phyloP scores from a whole-genome alignment of 768 basidiomycete genomes.

The Royoungia palumana region DNA sequence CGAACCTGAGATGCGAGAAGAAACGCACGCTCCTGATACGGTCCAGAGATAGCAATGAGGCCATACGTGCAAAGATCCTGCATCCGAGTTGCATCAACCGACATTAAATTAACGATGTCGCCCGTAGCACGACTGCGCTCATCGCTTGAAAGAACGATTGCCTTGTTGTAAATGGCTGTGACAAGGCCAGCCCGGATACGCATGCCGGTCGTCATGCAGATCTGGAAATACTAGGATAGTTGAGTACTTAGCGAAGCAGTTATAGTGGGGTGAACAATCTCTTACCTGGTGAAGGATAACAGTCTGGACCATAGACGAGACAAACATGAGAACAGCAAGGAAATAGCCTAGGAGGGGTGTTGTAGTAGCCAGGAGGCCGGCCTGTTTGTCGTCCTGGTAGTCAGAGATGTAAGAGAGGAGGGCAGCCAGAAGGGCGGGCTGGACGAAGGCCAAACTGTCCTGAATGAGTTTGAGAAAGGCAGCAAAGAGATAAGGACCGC shows the following conservation, averaged over 20 bases:
- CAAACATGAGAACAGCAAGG: constrained; percentile 78
- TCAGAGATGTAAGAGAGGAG: constrained; percentile 77
- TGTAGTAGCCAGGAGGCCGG: constrained; percentile 22
- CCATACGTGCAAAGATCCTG: constrained; percentile 83
- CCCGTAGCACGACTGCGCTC: constrained; percentile 80
- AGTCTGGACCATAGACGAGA: constrained; percentile 74
- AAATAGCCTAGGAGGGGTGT: constrained; percentile 65
- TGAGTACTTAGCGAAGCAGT: background rate
- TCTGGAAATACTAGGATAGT: constrained; percentile 71
- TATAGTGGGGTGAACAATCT: background rate
- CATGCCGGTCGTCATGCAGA: constrained; percentile 84
- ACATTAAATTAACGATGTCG: constrained; percentile 94
- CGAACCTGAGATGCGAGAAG: background rate
- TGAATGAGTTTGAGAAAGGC: constrained; percentile 69
- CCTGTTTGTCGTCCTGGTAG: constrained; percentile 55
- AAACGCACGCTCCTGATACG: constrained; percentile 62
- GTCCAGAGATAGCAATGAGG: constrained; percentile 80
- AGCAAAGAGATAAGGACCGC: constrained; percentile 66
- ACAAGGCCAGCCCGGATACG: constrained; percentile 90
- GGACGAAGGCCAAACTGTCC: constrained; percentile 77
- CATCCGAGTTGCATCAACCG: constrained; percentile 75
- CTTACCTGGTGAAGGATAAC: constrained; percentile 73
- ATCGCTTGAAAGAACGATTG: constrained; percentile 81
- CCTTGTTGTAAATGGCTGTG: constrained; percentile 80
- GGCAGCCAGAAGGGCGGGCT: constrained; percentile 81